Base-by-base conservation (phyloP, 331 rosid species). In the Quercus lobata region DNA sequence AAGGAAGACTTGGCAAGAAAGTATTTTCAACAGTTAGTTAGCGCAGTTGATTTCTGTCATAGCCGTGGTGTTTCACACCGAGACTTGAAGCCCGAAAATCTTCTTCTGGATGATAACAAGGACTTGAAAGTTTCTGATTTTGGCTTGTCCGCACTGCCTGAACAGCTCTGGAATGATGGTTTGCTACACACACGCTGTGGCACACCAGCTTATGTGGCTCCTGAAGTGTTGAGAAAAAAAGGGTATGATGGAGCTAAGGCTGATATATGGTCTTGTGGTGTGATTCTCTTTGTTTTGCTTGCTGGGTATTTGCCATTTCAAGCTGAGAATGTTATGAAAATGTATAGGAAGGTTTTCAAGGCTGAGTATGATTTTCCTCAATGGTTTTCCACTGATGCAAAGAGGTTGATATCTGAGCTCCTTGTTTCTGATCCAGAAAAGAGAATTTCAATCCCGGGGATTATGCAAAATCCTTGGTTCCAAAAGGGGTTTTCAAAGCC, bases 261-360 rank as follows among this genome's bases (percentile, higher is more conserved):
- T 6, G 98, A 93, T 76, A 75, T 93, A 0, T 93, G 98, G 98
- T 93, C 98, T 0, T 91, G 97, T 55, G 98, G 97, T 0, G 92
- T 93, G 0, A 81, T 93, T 30, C 87, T 93, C 18, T 93, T 77
- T 22, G 95, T 91, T 61, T 56, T 91, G 82, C 87, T 90, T 41
- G 84, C 81, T 44, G 98, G 97, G 16, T 86, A 76, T 57, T 49
- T 93, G 37, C 97, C 98, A 5, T 93, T 93, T 72, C 87, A 76
- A 27, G 97, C 89, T 6, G 95, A 89, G 57, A 93, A 93, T 35
- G 81, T 85, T 2, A 85, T 90, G 84, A 81, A 80, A 15, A 86
- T 90, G 84, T 93, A 90, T 46, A 76, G 84, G 57, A 93, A 91
- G 69, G 83, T 90, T n/a, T 93, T 91, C 76, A 93, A 75, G 60